These are phyloP conservation scores for Cajanus cajan DNA, from an alignment of 306 rosid species.

Conservation along the genomic window DNA sequence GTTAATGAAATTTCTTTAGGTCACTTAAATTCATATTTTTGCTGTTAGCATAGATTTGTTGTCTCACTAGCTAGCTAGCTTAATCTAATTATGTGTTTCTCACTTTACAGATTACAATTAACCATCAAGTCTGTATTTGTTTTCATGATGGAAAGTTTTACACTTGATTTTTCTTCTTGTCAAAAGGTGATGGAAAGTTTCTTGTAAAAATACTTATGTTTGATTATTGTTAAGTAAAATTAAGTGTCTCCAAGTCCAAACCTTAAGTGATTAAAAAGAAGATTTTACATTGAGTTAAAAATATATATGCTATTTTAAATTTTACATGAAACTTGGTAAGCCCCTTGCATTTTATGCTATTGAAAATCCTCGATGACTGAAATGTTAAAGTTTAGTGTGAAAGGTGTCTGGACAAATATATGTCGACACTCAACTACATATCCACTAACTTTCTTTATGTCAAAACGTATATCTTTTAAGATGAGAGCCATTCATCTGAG, in stretches of 20 bases:
- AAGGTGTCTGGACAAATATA: neutral
- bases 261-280: no score
- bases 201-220: no score
- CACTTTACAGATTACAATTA: neutral
- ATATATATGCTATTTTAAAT: no score
- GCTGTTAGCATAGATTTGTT: neutral
- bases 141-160: no score
- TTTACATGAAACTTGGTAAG: neutral
- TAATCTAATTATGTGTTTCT: neutral
- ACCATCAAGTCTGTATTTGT: neutral
- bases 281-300: no score
- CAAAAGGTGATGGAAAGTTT: no score
- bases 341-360: no score
- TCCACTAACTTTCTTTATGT: neutral
- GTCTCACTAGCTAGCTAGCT: neutral
- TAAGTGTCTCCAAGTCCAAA: no score
- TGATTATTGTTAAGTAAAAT: no score
- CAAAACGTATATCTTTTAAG: conserved; percentile 4
- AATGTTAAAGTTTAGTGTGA: neutral
- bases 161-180: no score
- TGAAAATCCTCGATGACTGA: neutral
- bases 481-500: neutral
- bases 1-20: neutral
- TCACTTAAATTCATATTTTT: neutral
- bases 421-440: neutral